A percentile compares a stretch with the other conserved stretches of the same genome.
phyloP scores from a whole-genome alignment of 192 early-diverging fungal genomes.

The Gigaspora rosea region DNA sequence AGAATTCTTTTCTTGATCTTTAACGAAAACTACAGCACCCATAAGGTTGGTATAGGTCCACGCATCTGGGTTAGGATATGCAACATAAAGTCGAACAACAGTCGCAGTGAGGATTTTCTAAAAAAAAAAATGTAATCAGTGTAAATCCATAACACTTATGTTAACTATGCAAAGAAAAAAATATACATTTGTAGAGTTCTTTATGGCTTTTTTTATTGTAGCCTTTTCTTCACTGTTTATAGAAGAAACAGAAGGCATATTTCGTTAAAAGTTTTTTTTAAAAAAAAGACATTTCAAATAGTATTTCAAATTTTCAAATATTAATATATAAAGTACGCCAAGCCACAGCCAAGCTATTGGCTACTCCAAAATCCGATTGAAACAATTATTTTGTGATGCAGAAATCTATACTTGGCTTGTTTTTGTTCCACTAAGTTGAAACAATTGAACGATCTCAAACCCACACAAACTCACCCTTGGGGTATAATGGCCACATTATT shows the following conservation, averaged over 20 bases:
- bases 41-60: constrained; percentile 74
- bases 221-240: constrained; percentile 66
- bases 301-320: no score
- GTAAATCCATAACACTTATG: background rate
- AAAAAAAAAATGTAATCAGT: background rate
- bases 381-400: no score
- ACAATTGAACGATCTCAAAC: no score
- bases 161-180: background rate
- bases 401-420: no score
- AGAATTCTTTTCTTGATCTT: constrained; percentile 62
- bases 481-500: no score
- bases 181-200: constrained; percentile 56
- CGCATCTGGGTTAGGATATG: constrained; percentile 60
- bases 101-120: constrained; percentile 82
- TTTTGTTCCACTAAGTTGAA: no score
- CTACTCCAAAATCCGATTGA: no score
- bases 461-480: no score
- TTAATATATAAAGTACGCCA: no score
- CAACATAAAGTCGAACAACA: constrained; percentile 74
- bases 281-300: background rate
- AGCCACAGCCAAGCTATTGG: no score
- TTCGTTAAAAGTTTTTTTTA: background rate
- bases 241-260: constrained; percentile 64
- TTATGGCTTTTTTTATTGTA: constrained; percentile 63
- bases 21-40: constrained; percentile 71